Conservation (phyloP, 1,284 basidiomycete genomes). For the Leccinum fallax region DNA sequence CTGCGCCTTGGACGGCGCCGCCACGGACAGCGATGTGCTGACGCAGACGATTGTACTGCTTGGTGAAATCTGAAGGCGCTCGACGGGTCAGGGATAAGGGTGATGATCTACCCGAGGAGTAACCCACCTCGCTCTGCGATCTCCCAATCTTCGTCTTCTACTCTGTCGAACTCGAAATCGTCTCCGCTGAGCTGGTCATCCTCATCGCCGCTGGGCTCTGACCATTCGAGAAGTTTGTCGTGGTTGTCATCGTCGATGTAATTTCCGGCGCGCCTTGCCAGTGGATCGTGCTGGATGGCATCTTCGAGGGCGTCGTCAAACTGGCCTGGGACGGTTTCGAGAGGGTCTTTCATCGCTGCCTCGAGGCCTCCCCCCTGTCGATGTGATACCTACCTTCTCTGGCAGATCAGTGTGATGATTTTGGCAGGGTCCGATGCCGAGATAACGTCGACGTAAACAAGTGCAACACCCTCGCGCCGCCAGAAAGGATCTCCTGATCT, state of each 20-base stretch:
- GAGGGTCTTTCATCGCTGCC: slow-evolving; percentile 1
- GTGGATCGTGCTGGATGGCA: slow-evolving; percentile 16
- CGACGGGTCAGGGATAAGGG: background rate
- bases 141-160: slow-evolving; percentile 93
- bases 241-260: slow-evolving; percentile 49
- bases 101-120: background rate
- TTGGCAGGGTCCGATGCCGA: background rate
- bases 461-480: slow-evolving; percentile 19
- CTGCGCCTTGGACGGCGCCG: slow-evolving; percentile 59
- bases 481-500: background rate
- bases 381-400: background rate
- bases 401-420: background rate
- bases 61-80: slow-evolving; percentile 62
- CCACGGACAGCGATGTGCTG: slow-evolving; percentile 81
- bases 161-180: slow-evolving; percentile 57
- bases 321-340: slow-evolving; percentile 45
- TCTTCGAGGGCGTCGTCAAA: slow-evolving; percentile 51
- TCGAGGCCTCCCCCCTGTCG: background rate
- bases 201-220: slow-evolving; percentile 42
- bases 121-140: slow-evolving; percentile 71
- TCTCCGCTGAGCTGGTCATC: slow-evolving; percentile 44
- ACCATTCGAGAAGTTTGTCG: slow-evolving; percentile 39
- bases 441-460: slow-evolving; percentile 24
- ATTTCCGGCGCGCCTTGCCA: slow-evolving; percentile 36
- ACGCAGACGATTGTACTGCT: slow-evolving; percentile 90